These are phyloP conservation scores for Pseudocercospora ulei DNA, from an alignment of 2,329 filamentous ascomycete species.

Conservation along the genomic window DNA sequence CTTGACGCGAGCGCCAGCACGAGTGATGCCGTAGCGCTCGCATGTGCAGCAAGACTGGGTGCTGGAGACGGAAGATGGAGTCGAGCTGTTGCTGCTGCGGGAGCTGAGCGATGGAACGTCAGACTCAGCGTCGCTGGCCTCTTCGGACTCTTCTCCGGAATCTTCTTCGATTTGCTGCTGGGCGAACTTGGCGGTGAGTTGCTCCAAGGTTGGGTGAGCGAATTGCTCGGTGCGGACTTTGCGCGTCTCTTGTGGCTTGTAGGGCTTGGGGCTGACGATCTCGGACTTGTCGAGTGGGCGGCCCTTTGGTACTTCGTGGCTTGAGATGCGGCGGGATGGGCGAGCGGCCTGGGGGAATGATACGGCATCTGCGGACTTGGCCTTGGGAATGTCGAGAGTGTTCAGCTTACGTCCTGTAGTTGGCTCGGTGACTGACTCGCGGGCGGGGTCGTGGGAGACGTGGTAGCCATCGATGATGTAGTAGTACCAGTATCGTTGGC, in stretches of 20 bases:
- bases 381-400: constrained; percentile 76
- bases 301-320: constrained; percentile 68
- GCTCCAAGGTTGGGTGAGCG: constrained; percentile 63
- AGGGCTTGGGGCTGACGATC: constrained; percentile 83
- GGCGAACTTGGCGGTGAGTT: constrained; percentile 57
- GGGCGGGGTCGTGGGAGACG: constrained; percentile 88
- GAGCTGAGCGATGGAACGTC: constrained; percentile 50
- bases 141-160: constrained; percentile 52
- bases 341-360: constrained; percentile 38
- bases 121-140: constrained; percentile 35
- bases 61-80: constrained; percentile 46
- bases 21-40: constrained; percentile 93
- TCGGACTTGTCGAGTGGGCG: constrained; percentile 78
- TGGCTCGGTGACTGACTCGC: constrained; percentile 81
- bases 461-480: constrained; percentile 99
- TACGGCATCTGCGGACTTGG: constrained; percentile 42
- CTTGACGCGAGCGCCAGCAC: constrained; percentile 80
- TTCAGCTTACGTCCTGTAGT: constrained; percentile 96
- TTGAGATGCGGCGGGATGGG: constrained; percentile 42
- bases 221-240: constrained; percentile 78
- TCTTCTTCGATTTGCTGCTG: constrained; percentile 49
- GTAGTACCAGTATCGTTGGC: constrained; percentile 99
- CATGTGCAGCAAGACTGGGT: constrained; percentile 63
- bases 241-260: constrained; percentile 76
- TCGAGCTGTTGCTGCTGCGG: constrained; percentile 62